Base-by-base conservation (phyloP, 2,329 filamentous ascomycete species). In the Alternaria dauci region DNA sequence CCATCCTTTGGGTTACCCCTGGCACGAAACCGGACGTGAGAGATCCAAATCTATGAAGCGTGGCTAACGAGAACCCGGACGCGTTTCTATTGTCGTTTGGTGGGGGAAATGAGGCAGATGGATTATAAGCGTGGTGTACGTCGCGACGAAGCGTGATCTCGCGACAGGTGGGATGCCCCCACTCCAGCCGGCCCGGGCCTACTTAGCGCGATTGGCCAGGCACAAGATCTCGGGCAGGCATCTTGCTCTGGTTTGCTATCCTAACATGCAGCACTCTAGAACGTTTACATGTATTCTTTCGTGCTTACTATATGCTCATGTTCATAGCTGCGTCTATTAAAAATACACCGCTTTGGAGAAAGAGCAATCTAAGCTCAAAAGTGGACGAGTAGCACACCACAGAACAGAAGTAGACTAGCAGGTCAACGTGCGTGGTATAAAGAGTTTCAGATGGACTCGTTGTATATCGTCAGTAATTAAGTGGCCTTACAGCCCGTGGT, bases 121-220 rank as follows among this genome's bases (percentile, higher is more conserved):
- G 2, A 23, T 48, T 30, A 23, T 12, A 23, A 20, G 38, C 38
- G 26, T 20, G n/a, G n/a, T 32, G 2, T 5, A n/a, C 12, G 5
- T 18, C 44, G 46, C 46, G 46, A 48, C 28, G 20, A 30, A 16
- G 32, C 46, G 46, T 50, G 32, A 38, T 38, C 46, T 36, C 46
- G 46, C 46, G 46, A 50, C 32, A 38, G 20, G 2, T 12, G 46
- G 46, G 32, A 26, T 50, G 30, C 14, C 46, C 25, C 46, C 46
- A 50, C 46, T 36, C 38, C 12, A n/a, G 30, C 46, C 30, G 46
- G 46, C 32, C 46, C 46, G 46, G 30, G 20, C 46, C 46, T 50
- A 38, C 46, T 32, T 50, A 38, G 30, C 46, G 32, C 5, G 7
- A 25, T 8, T 50, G 18, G 46, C 8, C 32, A 26, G 32, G 32